A percentile compares a stretch with the other conserved stretches of the same genome.
phyloP scores from a whole-genome alignment of 768 basidiomycete genomes.

The Boletus rufocinnamomeus region DNA sequence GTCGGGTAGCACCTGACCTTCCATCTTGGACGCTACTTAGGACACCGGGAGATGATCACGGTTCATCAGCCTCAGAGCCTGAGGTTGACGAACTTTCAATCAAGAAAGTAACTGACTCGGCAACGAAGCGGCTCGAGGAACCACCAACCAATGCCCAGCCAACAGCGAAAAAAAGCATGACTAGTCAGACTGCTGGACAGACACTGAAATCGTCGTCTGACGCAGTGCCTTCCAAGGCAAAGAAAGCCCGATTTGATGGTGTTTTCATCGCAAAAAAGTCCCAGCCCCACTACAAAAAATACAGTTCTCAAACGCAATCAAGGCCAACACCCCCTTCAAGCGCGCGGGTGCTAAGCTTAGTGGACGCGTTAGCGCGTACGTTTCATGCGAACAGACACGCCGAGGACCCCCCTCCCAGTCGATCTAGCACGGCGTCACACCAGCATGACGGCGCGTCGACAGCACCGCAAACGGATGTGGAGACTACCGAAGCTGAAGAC shows the following conservation, averaged over 20 bases:
- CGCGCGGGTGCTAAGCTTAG: constrained; percentile 12
- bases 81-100: constrained; percentile 12
- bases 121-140: not conserved
- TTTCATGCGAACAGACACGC: constrained; percentile 30
- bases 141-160: not conserved
- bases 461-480: constrained; percentile 21
- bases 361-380: constrained; percentile 28
- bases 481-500: constrained; percentile 28
- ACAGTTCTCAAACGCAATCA: not conserved
- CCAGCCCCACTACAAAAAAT: not conserved
- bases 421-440: not conserved
- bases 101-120: not conserved
- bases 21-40: constrained; percentile 28
- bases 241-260: constrained; percentile 28
- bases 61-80: constrained; percentile 4
- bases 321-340: not conserved
- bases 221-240: constrained; percentile 1
- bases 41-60: not conserved
- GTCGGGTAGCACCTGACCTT: constrained; percentile 16
- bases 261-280: constrained; percentile 24
- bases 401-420: not conserved
- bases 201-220: not conserved
- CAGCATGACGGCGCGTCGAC: constrained; percentile 3
- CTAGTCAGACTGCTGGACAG: not conserved
- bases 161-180: not conserved